Base-by-base conservation (phyloP, 1,284 basidiomycete genomes). In the Ganoderma sinense region DNA sequence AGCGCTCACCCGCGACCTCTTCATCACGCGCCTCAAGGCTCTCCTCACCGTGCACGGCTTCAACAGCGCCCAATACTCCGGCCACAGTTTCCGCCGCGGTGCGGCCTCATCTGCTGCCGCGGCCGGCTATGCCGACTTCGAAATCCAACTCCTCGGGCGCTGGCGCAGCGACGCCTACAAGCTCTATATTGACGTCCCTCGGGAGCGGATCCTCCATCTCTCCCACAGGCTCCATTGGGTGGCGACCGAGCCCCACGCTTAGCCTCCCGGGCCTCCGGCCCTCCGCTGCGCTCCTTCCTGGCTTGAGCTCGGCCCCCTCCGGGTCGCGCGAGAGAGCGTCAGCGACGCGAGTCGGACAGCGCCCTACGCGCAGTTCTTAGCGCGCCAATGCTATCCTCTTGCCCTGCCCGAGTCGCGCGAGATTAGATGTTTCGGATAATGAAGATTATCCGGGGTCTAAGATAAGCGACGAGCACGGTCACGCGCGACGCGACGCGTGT, bases 161-260 rank as follows among this genome's bases (percentile, higher is more conserved):
- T 83, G 81, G 81, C 71, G 74, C 11, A 81, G 80, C 64, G 76
- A 83, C 60, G 74, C 78, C 0, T 82, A 79, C 76, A 82, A 81
- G 65, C 74, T 82, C 0, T 82, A 82, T 68, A 75, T 82, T 23
- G 80, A 82, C 23, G 61, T 74, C 20, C 70, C 75, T 5, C 56
- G 43, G 1, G 64, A 75, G 23, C 70, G 74, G 2, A 65, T 80
- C 36, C 72, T 80, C 26, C 72, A 76, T 26, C 74, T 82, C 29
- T 81, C 78, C 18, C 67, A 74, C n/a, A 72, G 56, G 45, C 78
- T 82, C 23, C 81, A 75, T 65, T 74, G 77, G 3, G 79, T 80
- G 14, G 77, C 80, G 78, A 77, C 74, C 72, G 71, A 72, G 71
- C 62, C 76, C 64, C 62, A 26, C 45, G 31, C 67, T 68, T 62